Evolutionary conservation across 1,139 yeast genomes (phyloP).

Genomic region (Pichia sp.): DNA sequence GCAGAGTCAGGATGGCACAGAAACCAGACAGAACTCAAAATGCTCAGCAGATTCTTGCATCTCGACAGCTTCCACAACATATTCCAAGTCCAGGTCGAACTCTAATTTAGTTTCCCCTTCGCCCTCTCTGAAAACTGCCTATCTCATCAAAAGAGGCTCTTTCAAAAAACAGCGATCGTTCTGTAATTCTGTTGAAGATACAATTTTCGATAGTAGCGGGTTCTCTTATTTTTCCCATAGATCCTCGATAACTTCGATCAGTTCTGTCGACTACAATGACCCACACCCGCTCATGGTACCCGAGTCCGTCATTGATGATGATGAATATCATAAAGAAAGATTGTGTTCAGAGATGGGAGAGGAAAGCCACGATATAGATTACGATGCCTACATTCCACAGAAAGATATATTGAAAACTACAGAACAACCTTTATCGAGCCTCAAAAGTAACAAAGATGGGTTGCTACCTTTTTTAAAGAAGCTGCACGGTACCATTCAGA

Average conservation of each 20-base stretch:
- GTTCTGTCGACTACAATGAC: background rate
- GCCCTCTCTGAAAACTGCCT: constrained; percentile 12
- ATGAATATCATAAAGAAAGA: background rate
- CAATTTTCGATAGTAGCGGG: background rate
- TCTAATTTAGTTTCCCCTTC: background rate
- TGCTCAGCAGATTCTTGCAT: background rate
- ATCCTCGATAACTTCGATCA: background rate
- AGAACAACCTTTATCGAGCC: background rate
- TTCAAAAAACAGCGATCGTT: constrained; percentile 3
- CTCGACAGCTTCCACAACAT: constrained; percentile 1
- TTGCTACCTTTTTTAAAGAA: constrained; percentile 2
- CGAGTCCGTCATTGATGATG: background rate
- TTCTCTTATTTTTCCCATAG: background rate
- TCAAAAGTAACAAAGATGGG: background rate
- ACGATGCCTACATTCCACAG: background rate
- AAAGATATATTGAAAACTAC: too few species aligned
- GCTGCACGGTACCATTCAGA: constrained; percentile 1
- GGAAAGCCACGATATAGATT: too few species aligned
- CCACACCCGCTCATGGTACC: constrained; percentile 4
- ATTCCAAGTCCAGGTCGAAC: background rate
- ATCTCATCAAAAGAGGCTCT: constrained; percentile 5
- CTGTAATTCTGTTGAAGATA: background rate
- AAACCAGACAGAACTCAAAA: constrained; percentile 1
- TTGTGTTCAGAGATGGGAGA: too few species aligned
- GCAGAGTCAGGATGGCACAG: background rate